These are phyloP conservation scores for Eutreptiella sp. DNA, from an alignment of 208 protist genomes.

Conservation along the genomic window DNA sequence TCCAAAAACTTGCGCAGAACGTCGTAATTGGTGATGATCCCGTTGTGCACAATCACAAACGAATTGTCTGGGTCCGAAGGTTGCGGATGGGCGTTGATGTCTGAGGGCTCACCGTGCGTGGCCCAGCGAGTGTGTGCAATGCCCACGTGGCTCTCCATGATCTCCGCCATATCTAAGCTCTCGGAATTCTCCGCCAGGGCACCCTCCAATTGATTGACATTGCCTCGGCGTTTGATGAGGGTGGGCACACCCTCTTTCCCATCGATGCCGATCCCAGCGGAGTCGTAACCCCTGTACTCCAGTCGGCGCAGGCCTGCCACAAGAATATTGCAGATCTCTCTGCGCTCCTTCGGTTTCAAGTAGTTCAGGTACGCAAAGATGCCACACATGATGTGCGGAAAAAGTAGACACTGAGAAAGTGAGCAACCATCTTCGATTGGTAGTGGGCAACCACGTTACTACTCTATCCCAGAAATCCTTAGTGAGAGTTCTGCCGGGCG, in stretches of 20 bases:
- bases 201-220: conserved; percentile 44
- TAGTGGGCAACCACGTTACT: too few species aligned
- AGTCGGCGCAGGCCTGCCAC: conserved; percentile 71
- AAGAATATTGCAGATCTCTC: conserved; percentile 61
- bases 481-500: too few species aligned
- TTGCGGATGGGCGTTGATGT: conserved; percentile 88
- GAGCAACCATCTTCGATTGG: too few species aligned
- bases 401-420: too few species aligned
- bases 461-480: too few species aligned
- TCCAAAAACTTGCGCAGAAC: conserved; percentile 60
- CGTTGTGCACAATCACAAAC: conserved; percentile 89
- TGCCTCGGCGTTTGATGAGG: conserved; percentile 67
- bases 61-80: conserved; percentile 48
- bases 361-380: conserved; percentile 73
- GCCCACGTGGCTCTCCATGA: conserved; percentile 43
- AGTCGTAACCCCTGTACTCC: conserved; percentile 92
- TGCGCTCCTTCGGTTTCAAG: conserved; percentile 32
- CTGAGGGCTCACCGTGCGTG: conserved; percentile 84
- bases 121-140: conserved; percentile 96
- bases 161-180: conserved; percentile 11
- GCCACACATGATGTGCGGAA: conserved; percentile 82
- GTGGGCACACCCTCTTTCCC: conserved; percentile 18
- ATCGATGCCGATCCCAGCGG: conserved; percentile 77
- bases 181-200: conserved; percentile 40
- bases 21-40: conserved; percentile 89